These are phyloP conservation scores for Biscutella laevigata DNA, from an alignment of 441 rosid species.

Conservation along the genomic window DNA sequence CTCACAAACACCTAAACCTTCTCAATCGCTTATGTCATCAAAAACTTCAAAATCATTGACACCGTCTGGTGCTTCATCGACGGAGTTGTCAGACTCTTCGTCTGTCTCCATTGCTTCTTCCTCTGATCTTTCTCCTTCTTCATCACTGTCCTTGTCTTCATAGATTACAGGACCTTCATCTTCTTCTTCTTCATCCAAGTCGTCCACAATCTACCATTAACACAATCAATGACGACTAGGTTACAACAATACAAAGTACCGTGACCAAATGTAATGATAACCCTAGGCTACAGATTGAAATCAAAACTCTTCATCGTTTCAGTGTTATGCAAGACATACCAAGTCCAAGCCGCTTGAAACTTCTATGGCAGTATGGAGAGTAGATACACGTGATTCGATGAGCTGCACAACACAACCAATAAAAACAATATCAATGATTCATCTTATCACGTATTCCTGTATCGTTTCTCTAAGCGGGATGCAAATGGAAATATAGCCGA, in stretches of 20 bases:
- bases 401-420: conserved; percentile 46
- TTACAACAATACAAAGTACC: neutral
- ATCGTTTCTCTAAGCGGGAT: neutral
- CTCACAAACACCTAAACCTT: conserved; percentile 11
- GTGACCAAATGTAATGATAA: neutral
- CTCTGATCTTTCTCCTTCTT: conserved; percentile 29
- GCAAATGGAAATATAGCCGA: neutral
- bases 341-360: conserved; percentile 68
- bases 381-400: conserved; percentile 66
- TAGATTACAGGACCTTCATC: conserved; percentile 62
- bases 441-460: neutral
- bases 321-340: conserved; percentile 14
- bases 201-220: conserved; percentile 27
- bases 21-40: conserved; percentile 52
- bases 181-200: conserved; percentile 37
- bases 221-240: conserved; percentile 7
- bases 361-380: conserved; percentile 57
- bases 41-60: conserved; percentile 43
- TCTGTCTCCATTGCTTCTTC: conserved; percentile 31
- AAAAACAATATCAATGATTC: neutral
- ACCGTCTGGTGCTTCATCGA: conserved; percentile 32
- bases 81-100: conserved; percentile 18
- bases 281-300: neutral
- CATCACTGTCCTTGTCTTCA: conserved; percentile 59
- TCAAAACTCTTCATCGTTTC: conserved; percentile 35